Percentiles rank a stretch among this genome's conserved stretches.
These are phyloP conservation scores for Fistulinella cinereoalba DNA, from an alignment of 1,284 basidiomycete species.

Conservation along the genomic window DNA sequence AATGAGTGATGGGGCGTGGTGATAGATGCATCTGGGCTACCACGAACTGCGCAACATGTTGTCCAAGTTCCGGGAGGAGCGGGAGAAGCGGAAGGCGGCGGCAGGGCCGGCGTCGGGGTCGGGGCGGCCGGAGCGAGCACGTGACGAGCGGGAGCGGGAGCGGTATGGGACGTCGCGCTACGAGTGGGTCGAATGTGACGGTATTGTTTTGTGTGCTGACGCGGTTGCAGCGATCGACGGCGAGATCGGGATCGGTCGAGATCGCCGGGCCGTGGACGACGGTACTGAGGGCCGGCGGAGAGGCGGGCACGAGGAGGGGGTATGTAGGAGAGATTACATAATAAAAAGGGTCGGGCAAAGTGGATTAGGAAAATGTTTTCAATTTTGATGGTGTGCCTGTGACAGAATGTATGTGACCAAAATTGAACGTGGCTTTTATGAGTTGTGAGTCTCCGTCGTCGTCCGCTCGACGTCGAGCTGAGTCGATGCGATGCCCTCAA, in stretches of 20 bases:
- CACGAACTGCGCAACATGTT: slow-evolving; percentile 96
- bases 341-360: slow-evolving; percentile 19
- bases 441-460: slow-evolving; percentile 24
- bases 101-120: slow-evolving; percentile 40
- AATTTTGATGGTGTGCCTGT: slow-evolving; percentile 35
- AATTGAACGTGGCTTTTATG: slow-evolving; percentile 17
- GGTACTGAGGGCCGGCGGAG: slow-evolving; percentile 47
- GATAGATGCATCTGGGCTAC: slow-evolving; percentile 97
- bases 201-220: slow-evolving; percentile 10
- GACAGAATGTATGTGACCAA: slow-evolving; percentile 36
- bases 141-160: slow-evolving; percentile 64
- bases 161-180: slow-evolving; percentile 68
- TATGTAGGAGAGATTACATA: slow-evolving; percentile 17
- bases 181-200: slow-evolving; percentile 53
- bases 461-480: neutral
- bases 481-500: no score
- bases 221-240: slow-evolving; percentile 49
- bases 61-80: slow-evolving; percentile 81
- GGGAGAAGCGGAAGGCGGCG: slow-evolving; percentile 75
- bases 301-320: slow-evolving; percentile 4
- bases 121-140: slow-evolving; percentile 43
- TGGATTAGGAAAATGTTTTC: slow-evolving; percentile 31
- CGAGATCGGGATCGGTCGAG: slow-evolving; percentile 75
- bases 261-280: slow-evolving; percentile 64
- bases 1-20: no score